These are phyloP conservation scores for Stachybotrys chartarum DNA, from an alignment of 2,329 filamentous ascomycete genomes.

Conservation along the genomic window DNA sequence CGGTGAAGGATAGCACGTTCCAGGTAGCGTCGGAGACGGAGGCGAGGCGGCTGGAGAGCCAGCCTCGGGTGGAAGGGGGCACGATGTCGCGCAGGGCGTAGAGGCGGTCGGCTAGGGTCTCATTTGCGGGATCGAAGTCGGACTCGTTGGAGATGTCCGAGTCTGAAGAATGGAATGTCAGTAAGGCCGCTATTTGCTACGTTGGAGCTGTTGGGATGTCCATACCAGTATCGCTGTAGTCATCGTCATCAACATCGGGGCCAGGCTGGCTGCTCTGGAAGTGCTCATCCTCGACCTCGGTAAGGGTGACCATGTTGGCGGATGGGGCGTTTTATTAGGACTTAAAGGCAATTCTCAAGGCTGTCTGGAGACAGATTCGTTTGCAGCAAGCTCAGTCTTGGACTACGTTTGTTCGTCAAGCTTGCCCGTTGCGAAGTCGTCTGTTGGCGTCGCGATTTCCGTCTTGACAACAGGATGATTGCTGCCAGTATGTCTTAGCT, in stretches of 20 bases:
- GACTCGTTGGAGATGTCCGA: constrained; percentile 80
- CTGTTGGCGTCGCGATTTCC: not conserved
- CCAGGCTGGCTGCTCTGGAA: constrained; percentile 66
- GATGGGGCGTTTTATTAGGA: constrained; percentile 2
- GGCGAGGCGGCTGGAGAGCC: constrained; percentile 54
- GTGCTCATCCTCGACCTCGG: constrained; percentile 95
- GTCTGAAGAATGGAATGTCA: constrained; percentile 38
- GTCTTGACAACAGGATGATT: not conserved
- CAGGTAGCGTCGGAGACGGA: constrained; percentile 43
- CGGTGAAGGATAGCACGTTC: constrained; percentile 60
- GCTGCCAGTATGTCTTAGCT: not conserved
- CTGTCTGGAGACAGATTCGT: too few species aligned
- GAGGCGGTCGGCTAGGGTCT: constrained; percentile 61
- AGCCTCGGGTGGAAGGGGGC: constrained; percentile 63
- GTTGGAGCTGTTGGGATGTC: constrained; percentile 6
- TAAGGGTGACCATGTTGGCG: constrained; percentile 83
- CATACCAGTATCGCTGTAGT: constrained; percentile 89
- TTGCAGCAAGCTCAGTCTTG: not conserved
- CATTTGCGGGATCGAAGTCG: constrained; percentile 53
- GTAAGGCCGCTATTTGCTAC: not conserved
- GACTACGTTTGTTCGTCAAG: not conserved
- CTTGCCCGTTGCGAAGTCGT: not conserved
- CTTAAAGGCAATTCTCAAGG: not conserved
- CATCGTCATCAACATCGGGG: constrained; percentile 78
- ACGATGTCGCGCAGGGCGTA: constrained; percentile 70